Evolutionary conservation across 2,329 filamentous ascomycete species (phyloP).

Genomic region (Biscogniauxia mediterranea): DNA sequence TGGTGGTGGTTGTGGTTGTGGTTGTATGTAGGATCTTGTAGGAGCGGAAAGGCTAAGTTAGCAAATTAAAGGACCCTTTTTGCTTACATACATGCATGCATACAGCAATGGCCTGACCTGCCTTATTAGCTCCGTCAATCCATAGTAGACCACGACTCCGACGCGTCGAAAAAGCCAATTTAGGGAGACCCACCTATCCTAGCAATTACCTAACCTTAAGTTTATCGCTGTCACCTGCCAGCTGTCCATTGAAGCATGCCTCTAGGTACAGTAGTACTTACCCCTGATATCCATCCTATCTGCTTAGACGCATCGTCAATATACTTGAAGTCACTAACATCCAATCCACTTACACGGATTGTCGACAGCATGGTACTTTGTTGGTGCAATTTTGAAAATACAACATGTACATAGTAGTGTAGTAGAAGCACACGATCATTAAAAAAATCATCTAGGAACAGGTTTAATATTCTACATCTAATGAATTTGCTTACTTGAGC

Average conservation of each 20-base stretch:
- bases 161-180: background rate
- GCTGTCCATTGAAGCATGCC: too few relatives aligned
- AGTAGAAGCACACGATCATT: too few relatives aligned
- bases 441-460: too few relatives aligned
- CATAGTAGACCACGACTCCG: background rate
- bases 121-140: background rate
- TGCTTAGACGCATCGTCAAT: too few relatives aligned
- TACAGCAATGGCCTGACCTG: background rate
- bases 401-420: too few relatives aligned
- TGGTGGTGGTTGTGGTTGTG: background rate
- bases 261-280: too few relatives aligned
- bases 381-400: too few relatives aligned
- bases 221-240: background rate
- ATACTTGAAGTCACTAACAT: background rate
- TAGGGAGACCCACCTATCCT: background rate
- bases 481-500: too few relatives aligned
- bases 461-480: too few relatives aligned
- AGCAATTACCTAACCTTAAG: background rate
- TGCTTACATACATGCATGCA: background rate
- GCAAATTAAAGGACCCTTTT: background rate
- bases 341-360: background rate
- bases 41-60: background rate
- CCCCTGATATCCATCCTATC: too few relatives aligned
- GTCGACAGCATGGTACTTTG: background rate
- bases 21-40: too few relatives aligned